phyloP scores from a whole-genome alignment of 1,139 yeast species.

The Meyerozyma elateridarum region DNA sequence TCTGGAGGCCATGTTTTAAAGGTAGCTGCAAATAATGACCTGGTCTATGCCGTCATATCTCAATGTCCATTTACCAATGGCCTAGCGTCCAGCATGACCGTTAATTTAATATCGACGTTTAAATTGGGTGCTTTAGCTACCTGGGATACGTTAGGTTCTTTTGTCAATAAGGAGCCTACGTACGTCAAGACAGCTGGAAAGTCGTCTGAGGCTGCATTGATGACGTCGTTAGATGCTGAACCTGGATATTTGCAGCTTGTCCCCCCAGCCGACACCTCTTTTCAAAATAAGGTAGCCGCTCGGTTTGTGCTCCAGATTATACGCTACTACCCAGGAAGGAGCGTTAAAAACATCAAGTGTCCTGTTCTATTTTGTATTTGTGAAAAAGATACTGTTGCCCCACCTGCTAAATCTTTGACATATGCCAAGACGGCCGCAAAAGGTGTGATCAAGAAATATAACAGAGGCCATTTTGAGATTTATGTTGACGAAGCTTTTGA shows the following conservation, averaged over 20 bases:
- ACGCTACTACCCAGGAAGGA: conserved; percentile 1
- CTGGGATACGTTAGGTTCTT: conserved; percentile 1
- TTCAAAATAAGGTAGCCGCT: conserved; percentile 2
- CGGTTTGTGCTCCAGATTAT: conserved; percentile 1
- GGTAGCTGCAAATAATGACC: not conserved
- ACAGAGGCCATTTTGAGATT: not conserved
- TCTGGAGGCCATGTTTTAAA: conserved; percentile 4
- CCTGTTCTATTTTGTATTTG: conserved; percentile 2
- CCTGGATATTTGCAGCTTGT: not conserved
- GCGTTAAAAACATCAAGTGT: not conserved
- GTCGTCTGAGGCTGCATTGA: conserved; percentile 2
- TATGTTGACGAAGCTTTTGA: not conserved
- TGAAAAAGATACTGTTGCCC: conserved; percentile 1
- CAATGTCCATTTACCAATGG: conserved; percentile 3
- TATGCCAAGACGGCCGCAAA: conserved; percentile 1
- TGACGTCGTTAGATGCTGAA: not conserved
- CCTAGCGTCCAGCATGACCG: not conserved
- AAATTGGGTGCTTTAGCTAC: conserved; percentile 1
- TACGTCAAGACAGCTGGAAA: conserved; percentile 2
- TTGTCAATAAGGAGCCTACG: not conserved
- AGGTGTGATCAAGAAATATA: conserved; percentile 1
- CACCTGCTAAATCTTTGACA: not conserved
- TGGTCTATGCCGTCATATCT: not conserved
- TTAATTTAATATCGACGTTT: not conserved
- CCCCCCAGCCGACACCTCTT: not conserved